phyloP scores from a whole-genome alignment of 306 rosid genomes.

The Medicago lupulina region DNA sequence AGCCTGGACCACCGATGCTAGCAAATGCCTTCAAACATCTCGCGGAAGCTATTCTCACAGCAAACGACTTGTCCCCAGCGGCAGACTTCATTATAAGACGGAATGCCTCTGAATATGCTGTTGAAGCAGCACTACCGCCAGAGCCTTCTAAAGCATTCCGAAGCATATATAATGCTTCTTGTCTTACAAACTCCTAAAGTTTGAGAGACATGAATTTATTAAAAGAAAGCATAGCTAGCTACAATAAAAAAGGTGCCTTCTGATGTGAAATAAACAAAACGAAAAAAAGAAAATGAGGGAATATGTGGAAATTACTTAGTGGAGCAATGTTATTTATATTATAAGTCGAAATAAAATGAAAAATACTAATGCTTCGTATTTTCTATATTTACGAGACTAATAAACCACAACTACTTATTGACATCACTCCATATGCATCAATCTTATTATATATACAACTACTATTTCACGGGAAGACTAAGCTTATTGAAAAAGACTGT shows the following conservation, averaged over 20 bases:
- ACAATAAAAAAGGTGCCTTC: slow-evolving; percentile 8
- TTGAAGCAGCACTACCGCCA: slow-evolving; percentile 80
- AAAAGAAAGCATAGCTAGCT: slow-evolving; percentile 22
- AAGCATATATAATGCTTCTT: slow-evolving; percentile 86
- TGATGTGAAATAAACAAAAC: not conserved
- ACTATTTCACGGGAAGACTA: too few species aligned
- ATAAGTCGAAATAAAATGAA: not conserved
- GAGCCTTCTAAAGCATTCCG: slow-evolving; percentile 94
- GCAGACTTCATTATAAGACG: slow-evolving; percentile 84
- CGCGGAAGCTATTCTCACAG: slow-evolving; percentile 96
- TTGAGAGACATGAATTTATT: slow-evolving; percentile 30
- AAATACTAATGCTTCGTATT: not conserved
- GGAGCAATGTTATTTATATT: not conserved
- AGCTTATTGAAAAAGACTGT: too few species aligned
- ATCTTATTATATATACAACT: not conserved
- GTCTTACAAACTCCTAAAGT: slow-evolving; percentile 90
- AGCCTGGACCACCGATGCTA: slow-evolving; percentile 92
- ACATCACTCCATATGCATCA: not conserved
- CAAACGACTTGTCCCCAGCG: slow-evolving; percentile 86
- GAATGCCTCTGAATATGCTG: slow-evolving; percentile 90
- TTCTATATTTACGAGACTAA: not conserved
- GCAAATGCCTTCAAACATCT: slow-evolving; percentile 96
- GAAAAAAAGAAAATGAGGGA: not conserved
- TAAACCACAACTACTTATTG: not conserved
- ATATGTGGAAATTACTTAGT: not conserved